phyloP scores from a whole-genome alignment of 768 basidiomycete species.

The Boletales sp. region DNA sequence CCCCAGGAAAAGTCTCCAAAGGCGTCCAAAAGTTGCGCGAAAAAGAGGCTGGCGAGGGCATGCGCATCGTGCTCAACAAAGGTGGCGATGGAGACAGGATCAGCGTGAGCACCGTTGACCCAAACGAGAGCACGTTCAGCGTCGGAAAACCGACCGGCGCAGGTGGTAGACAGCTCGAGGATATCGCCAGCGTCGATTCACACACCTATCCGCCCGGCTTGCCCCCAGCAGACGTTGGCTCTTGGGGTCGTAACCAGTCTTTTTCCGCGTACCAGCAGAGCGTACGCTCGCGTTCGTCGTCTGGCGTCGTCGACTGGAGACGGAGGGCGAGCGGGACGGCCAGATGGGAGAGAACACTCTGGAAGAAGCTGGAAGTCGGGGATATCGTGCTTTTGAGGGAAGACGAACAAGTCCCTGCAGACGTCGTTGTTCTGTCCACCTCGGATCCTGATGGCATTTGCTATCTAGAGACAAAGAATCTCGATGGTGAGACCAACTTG shows the following conservation, averaged over 20 bases:
- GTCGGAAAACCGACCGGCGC: constrained; percentile 36
- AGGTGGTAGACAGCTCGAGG: constrained; percentile 54
- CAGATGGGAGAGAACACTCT: constrained; percentile 91
- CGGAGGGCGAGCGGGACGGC: constrained; percentile 67
- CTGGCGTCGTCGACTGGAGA: constrained; percentile 81
- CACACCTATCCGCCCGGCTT: constrained; percentile 60
- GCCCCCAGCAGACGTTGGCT: constrained; percentile 24
- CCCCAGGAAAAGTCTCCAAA: constrained; percentile 73
- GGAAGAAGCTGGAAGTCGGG: constrained; percentile 99
- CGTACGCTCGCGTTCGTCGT: constrained; percentile 48
- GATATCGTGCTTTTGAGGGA: constrained; percentile 88
- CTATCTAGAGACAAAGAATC: constrained; percentile 96
- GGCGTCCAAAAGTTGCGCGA: constrained; percentile 86
- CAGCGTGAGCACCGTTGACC: constrained; percentile 45
- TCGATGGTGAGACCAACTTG: constrained; percentile 96
- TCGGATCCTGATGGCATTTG: constrained; percentile 90
- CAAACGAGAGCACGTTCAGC: constrained; percentile 43
- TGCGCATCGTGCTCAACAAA: constrained; percentile 59
- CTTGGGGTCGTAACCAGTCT: constrained; percentile 38
- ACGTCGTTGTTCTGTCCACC: constrained; percentile 88
- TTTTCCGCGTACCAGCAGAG: constrained; percentile 53
- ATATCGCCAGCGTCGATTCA: constrained; percentile 64
- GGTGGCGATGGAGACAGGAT: constrained; percentile 27
- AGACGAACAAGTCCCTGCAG: constrained; percentile 95
- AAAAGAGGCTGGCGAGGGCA: constrained; percentile 67